Conservation (phyloP, 257 asterid species). For the Voacanga thouarsii region DNA sequence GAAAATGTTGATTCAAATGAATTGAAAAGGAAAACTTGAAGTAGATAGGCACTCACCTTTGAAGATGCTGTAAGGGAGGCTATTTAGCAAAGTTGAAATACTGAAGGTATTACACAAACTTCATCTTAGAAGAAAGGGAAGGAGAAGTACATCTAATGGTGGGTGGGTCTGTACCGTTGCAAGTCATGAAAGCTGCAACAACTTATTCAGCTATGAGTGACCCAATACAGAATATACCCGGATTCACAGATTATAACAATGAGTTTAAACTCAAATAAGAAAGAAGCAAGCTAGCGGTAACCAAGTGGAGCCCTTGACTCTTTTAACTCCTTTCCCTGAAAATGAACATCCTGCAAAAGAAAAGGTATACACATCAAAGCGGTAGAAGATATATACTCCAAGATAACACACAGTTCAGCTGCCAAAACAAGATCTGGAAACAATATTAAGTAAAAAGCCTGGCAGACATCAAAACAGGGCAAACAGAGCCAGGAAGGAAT, state of each 20-base stretch:
- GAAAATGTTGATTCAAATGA: no score
- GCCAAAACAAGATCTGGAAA: neutral
- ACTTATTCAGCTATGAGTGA: neutral
- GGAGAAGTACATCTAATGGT: no score
- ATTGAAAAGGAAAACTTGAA: no score
- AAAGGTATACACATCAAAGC: neutral
- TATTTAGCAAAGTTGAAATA: no score
- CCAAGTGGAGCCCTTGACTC: conserved; percentile 82
- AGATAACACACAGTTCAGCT: neutral
- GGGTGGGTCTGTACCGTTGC: no score
- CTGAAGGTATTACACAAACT: no score
- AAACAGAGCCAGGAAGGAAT: neutral
- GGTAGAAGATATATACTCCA: neutral
- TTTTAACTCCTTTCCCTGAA: conserved; percentile 73
- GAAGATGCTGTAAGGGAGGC: no score
- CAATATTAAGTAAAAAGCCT: neutral
- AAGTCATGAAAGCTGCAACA: no score
- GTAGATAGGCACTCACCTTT: no score
- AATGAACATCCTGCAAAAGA: conserved; percentile 72
- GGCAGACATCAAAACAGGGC: no score
- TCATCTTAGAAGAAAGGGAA: no score
- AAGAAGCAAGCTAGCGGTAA: conserved; percentile 42
- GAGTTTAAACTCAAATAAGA: neutral
- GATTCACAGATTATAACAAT: neutral
- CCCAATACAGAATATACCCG: neutral